Evolutionary conservation across 208 protist species (phyloP), one percentile per base, ranked within the genome.

Genomic region (Trypanosoma melophagium): DNA sequence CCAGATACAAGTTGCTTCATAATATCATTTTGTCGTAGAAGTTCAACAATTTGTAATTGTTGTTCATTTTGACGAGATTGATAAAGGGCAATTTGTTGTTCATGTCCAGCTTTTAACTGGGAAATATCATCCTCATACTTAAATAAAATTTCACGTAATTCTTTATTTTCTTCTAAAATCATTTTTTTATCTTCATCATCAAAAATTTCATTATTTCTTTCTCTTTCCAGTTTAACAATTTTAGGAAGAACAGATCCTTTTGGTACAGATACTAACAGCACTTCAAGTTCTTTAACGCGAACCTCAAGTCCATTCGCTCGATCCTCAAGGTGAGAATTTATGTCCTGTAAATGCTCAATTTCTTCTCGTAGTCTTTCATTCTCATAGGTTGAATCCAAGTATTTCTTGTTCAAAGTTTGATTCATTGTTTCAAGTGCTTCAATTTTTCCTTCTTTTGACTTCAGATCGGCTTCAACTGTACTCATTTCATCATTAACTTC

Each of bases 211-310:
- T 13, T 13, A 17, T 62, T 60, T 31, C 4, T 49, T 56, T 62
- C 47, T 22, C 38, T 54, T 10, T 31, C 10, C 7, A 60, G 49
- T 35, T 45, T 49, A 45, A 60, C 14, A 49, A n/a, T 52, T 63
- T 57, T 66, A 2, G 50, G 41, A 0, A 45, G 5, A 38, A n/a
- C 17, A 38, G 17, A 60, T 49, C 72, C 49, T 41, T 82, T 82
- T 49, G 64, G 65, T 7, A 67, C 31, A 35, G 79, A 60, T 16
- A 71, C 68, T 5, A 91, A 28, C 51, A 70, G 56, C 0, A 83
- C 66, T 60, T 91, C 81, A 51, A 84, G 42, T 44, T 91, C 82
- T 38, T 85, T 80, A 49, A 76, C 78, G 49, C 52, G 54, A 47
- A 91, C 45, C 22, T 76, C 54, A 66, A 66, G 84, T 44, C 79